Conservation (phyloP, 1,284 basidiomycete genomes). For the Meripilus lineatus region DNA sequence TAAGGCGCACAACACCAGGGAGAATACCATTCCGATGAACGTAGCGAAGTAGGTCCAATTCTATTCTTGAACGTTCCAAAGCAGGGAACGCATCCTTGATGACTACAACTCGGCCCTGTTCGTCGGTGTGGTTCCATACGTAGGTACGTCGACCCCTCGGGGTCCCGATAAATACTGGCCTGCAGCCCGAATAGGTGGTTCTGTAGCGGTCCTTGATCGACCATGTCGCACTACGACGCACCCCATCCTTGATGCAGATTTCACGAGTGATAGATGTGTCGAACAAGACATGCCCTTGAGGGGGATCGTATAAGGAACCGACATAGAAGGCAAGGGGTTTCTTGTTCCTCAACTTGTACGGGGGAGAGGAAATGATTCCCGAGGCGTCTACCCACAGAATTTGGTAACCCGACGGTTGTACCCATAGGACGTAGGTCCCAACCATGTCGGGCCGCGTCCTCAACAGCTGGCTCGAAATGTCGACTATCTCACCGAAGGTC, state of each 20-base stretch:
- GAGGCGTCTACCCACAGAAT: constrained; percentile 9
- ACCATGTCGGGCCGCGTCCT: constrained; percentile 6
- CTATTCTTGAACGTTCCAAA: background rate
- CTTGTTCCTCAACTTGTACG: background rate
- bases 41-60: background rate
- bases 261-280: constrained; percentile 6
- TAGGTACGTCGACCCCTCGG: constrained; percentile 6
- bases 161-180: background rate
- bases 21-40: constrained; percentile 7
- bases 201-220: background rate
- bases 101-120: background rate
- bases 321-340: constrained; percentile 8
- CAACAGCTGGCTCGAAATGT: too few relatives aligned
- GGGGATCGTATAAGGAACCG: constrained; percentile 11
- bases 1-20: constrained; percentile 9
- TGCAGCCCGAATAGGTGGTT: background rate
- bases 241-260: background rate
- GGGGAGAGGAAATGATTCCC: background rate
- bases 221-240: too few relatives aligned
- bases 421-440: constrained; percentile 1
- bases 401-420: background rate
- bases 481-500: too few relatives aligned
- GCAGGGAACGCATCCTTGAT: constrained; percentile 10
- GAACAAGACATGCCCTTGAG: constrained; percentile 3
- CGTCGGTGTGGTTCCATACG: constrained; percentile 3